phyloP scores from a whole-genome alignment of 1,284 basidiomycete genomes.

The Leccinum cinnamomeum region DNA sequence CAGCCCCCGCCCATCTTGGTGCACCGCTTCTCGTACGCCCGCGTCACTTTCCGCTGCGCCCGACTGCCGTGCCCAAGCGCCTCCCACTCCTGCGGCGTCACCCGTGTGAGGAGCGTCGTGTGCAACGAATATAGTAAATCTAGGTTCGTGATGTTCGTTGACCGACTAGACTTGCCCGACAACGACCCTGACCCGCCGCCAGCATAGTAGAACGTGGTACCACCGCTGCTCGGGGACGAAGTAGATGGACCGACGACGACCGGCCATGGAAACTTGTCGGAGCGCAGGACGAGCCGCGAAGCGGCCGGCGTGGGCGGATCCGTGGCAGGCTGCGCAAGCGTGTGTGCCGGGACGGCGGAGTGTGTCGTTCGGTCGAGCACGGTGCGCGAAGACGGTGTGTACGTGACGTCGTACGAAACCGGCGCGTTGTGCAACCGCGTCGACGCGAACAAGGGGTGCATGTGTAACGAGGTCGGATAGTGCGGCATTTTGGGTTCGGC shows the following conservation, averaged over 20 bases:
- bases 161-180: slow-evolving; percentile 35
- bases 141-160: slow-evolving; percentile 52
- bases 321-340: slow-evolving; percentile 62
- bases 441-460: slow-evolving; percentile 63
- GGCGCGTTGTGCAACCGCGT: slow-evolving; percentile 54
- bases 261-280: slow-evolving; percentile 62
- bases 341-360: slow-evolving; percentile 54
- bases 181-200: slow-evolving; percentile 26
- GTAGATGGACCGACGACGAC: slow-evolving; percentile 45
- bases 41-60: slow-evolving; percentile 53
- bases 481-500: slow-evolving; percentile 22
- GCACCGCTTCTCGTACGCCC: slow-evolving; percentile 64
- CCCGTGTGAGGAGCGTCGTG: slow-evolving; percentile 51
- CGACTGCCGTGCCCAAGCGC: slow-evolving; percentile 53
- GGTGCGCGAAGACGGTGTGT: slow-evolving; percentile 56
- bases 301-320: slow-evolving; percentile 51
- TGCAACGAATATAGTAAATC: slow-evolving; percentile 65
- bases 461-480: slow-evolving; percentile 45
- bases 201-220: slow-evolving; percentile 31
- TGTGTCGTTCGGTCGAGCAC: slow-evolving; percentile 57
- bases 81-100: slow-evolving; percentile 66
- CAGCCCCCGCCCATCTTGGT: slow-evolving; percentile 60
- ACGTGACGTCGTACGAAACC: slow-evolving; percentile 60
- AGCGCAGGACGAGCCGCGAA: slow-evolving; percentile 53
- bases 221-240: slow-evolving; percentile 20